A percentile compares a stretch with the other conserved stretches of the same genome.
Evolutionary conservation across 2,329 filamentous ascomycete genomes (phyloP).

Genomic region (Pyrenophora graminea): DNA sequence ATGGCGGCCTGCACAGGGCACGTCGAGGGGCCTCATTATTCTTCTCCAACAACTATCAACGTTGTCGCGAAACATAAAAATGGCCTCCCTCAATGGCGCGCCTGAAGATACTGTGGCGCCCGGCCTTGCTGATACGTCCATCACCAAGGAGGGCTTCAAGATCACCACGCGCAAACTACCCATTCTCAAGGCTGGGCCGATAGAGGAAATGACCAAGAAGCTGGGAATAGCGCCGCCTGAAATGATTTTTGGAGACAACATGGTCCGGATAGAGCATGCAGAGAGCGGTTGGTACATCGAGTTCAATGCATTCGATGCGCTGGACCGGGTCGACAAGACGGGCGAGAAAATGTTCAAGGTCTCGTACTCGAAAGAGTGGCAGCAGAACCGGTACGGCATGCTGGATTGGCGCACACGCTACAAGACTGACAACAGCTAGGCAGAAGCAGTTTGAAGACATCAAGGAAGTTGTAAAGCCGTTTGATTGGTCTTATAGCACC

Average conservation of each 20-base stretch:
- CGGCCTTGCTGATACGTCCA: slow-evolving; percentile 40
- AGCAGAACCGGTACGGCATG: slow-evolving; percentile 60
- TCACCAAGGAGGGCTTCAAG: slow-evolving; percentile 61
- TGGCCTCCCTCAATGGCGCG: slow-evolving; percentile 39
- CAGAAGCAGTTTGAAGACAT: slow-evolving; percentile 82
- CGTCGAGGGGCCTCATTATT: not conserved
- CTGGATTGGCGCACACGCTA: not conserved
- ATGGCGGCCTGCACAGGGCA: slow-evolving; percentile 9
- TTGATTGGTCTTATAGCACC: slow-evolving; percentile 97
- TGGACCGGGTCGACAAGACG: slow-evolving; percentile 93
- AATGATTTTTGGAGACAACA: slow-evolving; percentile 99
- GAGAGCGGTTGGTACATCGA: slow-evolving; percentile 75
- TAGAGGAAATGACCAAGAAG: slow-evolving; percentile 78
- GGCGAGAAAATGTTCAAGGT: slow-evolving; percentile 89
- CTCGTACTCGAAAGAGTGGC: slow-evolving; percentile 89
- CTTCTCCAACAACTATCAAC: not conserved
- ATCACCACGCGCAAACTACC: slow-evolving; percentile 87
- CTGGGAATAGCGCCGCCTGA: slow-evolving; percentile 89
- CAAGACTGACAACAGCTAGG: slow-evolving; percentile 51
- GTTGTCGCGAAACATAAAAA: slow-evolving; percentile 6
- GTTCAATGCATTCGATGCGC: slow-evolving; percentile 84
- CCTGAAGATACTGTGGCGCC: slow-evolving; percentile 41
- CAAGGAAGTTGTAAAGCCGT: slow-evolving; percentile 91
- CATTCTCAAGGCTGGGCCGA: slow-evolving; percentile 88
- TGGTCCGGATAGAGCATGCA: slow-evolving; percentile 74